A percentile compares a stretch with the other conserved stretches of the same genome.
These are phyloP conservation scores for Pharus latifolius DNA, from an alignment of 176 grass and related monocot genomes.

Conservation along the genomic window DNA sequence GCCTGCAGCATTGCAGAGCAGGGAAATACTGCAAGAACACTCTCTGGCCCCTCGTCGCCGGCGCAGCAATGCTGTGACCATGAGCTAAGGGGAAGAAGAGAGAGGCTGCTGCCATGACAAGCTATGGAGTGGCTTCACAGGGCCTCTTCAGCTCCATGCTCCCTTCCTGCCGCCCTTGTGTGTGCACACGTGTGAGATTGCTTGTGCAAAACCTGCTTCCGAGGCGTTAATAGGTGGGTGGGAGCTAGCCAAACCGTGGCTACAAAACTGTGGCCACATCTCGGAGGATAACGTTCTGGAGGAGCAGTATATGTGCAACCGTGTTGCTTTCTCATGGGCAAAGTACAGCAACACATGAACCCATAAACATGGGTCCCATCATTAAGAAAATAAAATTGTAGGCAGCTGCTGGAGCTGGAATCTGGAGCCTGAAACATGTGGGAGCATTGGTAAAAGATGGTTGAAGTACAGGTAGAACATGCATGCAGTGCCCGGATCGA, in stretches of 20 bases:
- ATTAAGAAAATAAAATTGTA: too few relatives aligned
- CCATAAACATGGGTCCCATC: background rate
- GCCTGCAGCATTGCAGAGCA: background rate
- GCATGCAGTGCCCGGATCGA: background rate
- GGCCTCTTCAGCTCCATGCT: conserved; percentile 8
- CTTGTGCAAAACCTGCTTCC: background rate
- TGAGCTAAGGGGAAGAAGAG: background rate
- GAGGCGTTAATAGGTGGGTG: conserved; percentile 6
- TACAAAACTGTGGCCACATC: conserved; percentile 20
- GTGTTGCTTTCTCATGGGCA: too few relatives aligned
- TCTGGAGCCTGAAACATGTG: conserved; percentile 6
- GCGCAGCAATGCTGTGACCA: background rate
- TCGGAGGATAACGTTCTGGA: conserved; percentile 36
- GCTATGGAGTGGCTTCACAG: background rate
- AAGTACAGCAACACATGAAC: background rate
- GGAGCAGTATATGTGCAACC: background rate
- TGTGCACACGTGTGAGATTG: background rate
- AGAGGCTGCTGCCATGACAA: conserved; percentile 12
- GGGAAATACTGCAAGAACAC: background rate
- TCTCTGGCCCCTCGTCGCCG: background rate
- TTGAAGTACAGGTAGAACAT: background rate
- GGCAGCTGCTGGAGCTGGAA: background rate
- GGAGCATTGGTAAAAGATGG: background rate
- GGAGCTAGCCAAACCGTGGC: background rate
- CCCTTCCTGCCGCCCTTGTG: background rate